These are phyloP conservation scores for Bruguiera sexangula DNA, from an alignment of 345 rosid genomes.

Conservation along the genomic window DNA sequence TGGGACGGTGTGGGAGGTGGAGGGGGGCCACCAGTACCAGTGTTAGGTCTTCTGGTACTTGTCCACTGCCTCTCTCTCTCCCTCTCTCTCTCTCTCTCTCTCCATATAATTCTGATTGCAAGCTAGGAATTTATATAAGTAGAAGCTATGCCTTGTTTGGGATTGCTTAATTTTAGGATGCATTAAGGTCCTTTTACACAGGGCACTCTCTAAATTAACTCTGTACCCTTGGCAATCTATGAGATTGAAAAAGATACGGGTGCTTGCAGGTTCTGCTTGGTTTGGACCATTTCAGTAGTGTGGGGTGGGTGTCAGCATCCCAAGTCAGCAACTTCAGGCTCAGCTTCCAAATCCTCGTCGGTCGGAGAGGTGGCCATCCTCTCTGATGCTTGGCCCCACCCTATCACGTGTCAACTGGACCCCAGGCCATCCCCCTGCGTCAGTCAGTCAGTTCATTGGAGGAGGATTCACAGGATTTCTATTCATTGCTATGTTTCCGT, in stretches of 20 bases:
- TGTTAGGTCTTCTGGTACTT: constrained; percentile 39
- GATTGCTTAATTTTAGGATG: neutral
- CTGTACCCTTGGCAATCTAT: constrained; percentile 2
- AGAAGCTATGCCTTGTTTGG: neutral
- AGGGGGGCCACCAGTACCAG: constrained; percentile 16
- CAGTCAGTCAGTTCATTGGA: too few relatives aligned
- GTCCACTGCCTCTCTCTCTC: constrained; percentile 24
- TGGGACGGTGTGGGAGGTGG: constrained; percentile 36
- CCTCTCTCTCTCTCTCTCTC: neutral
- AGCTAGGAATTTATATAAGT: neutral
- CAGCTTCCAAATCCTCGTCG: constrained; percentile 24
- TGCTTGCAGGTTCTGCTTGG: neutral
- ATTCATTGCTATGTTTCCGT: too few relatives aligned
- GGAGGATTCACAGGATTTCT: too few relatives aligned
- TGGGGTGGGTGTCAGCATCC: constrained; percentile 27
- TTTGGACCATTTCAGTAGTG: neutral
- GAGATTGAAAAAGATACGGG: constrained; percentile 26
- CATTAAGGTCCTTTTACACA: neutral
- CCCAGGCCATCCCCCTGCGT: neutral
- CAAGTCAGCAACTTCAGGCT: constrained; percentile 27
- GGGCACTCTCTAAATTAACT: neutral
- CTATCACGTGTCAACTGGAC: constrained; percentile 8
- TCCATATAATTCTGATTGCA: neutral
- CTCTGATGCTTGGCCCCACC: constrained; percentile 9
- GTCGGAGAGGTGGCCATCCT: constrained; percentile 33